Base-by-base conservation (phyloP, 2,329 filamentous ascomycete species). In the Xylariales sp. region DNA sequence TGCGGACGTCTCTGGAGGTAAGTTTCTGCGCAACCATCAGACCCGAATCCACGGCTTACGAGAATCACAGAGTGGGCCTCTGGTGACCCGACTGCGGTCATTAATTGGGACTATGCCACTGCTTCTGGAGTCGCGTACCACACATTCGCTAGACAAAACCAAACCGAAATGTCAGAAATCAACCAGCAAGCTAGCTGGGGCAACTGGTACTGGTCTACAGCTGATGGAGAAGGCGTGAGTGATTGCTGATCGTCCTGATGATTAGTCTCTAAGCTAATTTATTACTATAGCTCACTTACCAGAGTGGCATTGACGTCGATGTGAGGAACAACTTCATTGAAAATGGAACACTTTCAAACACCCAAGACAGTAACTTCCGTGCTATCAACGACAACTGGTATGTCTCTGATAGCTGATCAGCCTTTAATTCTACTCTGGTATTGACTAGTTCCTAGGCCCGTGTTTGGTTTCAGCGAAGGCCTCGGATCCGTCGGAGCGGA, bases 111-210 rank as follows among this genome's bases (percentile, higher is more conserved):
- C 34, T 76, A 75, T 46, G 71, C 65, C 25, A 68, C 64, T 2
- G 53, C 53, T 9, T 64, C 71, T 20, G 69, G 66, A 3, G 65
- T 87, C 27, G 69, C 72, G 5, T 87, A 83, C 53, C 84, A 88
- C 63, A 73, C 74, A 36, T 76, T 87, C 43, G 73, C 70, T 49
- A 71, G 78, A 32, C 67, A 73, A 46, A 59, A 69, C 7, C 83
- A 91, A 59, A 64, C 76, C 36, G 64, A 80, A 14, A 83, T 93
- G 41, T 75, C 77, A 1, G 88, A 95, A 57, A 66, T 67, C 10
- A 65, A 65, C 29, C 83, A 94, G 53, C 81, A 84, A 50, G 76
- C 86, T 0, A 84, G 88, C 65, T 95, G 88, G 88, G 88, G 88
- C 2, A 81, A 77, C 38, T 77, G 90, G 65, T 60, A 56, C 61